Percentiles rank a stretch among this genome's conserved stretches.
phyloP scores from a whole-genome alignment of 306 rosid species.

The cucumber (Cucumis sativus) region DNA sequence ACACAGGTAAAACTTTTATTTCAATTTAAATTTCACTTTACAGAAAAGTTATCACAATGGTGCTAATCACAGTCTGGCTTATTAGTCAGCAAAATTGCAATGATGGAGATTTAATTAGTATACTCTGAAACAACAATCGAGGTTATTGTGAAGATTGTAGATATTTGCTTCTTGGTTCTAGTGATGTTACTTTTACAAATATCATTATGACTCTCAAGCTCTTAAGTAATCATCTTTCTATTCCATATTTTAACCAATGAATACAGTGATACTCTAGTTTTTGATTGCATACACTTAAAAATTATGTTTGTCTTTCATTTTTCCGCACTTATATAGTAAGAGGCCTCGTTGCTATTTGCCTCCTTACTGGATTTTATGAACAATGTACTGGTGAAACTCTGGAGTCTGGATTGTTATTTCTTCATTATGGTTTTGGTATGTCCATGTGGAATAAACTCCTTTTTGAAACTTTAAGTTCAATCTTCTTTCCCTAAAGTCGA shows the following conservation, averaged over 20 bases:
- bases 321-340: too few relatives aligned
- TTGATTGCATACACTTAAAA: neutral
- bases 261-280: neutral
- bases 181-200: neutral
- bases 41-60: neutral
- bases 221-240: neutral
- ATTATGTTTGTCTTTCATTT: too few relatives aligned
- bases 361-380: too few relatives aligned
- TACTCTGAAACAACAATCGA: neutral
- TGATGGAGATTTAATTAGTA: neutral
- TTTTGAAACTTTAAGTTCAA: too few relatives aligned
- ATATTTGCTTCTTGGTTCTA: neutral
- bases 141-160: neutral
- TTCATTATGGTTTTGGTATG: too few relatives aligned
- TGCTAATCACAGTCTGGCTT: neutral
- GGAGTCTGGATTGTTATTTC: too few relatives aligned
- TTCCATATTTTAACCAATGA: neutral
- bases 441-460: too few relatives aligned
- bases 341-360: too few relatives aligned
- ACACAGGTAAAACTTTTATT: constrained; percentile 40
- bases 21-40: neutral
- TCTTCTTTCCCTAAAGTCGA: too few relatives aligned
- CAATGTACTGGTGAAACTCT: too few relatives aligned
- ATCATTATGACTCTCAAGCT: neutral
- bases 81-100: neutral